A percentile compares a stretch with the other conserved stretches of the same genome.
Evolutionary conservation across 177 flowering plant genomes (phyloP).

Genomic region (Tripterygium wilfordii): DNA sequence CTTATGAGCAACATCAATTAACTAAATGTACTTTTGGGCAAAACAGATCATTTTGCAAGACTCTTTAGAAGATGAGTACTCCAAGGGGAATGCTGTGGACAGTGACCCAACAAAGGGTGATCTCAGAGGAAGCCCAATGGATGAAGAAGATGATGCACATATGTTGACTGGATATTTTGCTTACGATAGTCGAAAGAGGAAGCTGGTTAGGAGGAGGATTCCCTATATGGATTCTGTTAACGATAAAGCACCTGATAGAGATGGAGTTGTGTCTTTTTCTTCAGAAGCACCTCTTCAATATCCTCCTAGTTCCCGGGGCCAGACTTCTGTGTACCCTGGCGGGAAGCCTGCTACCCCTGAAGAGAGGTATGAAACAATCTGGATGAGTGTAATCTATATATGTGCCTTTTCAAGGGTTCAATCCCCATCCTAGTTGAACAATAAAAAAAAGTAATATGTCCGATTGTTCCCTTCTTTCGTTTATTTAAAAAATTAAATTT

Average conservation of each 20-base stretch:
- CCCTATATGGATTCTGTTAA: conserved; percentile 22
- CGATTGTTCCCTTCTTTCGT: too few relatives aligned
- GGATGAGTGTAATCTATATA: too few relatives aligned
- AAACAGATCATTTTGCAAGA: conserved; percentile 39
- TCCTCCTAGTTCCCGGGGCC: conserved; percentile 32
- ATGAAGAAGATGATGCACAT: conserved; percentile 29
- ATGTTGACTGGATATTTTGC: conserved; percentile 23
- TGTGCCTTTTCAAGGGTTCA: too few relatives aligned
- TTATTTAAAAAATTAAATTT: too few relatives aligned
- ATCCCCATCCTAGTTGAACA: too few relatives aligned
- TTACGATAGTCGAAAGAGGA: conserved; percentile 21
- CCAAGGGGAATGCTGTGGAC: conserved; percentile 36
- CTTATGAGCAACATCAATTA: conserved; percentile 1
- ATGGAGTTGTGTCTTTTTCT: conserved; percentile 31
- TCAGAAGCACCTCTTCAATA: conserved; percentile 25
- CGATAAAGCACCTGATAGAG: conserved; percentile 26
- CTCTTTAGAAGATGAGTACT: conserved; percentile 30
- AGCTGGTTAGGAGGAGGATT: conserved; percentile 27
- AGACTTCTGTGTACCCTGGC: conserved; percentile 20
- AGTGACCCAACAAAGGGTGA: conserved; percentile 33
- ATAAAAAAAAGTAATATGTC: too few relatives aligned
- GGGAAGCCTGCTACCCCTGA: conserved; percentile 20
- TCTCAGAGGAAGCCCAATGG: conserved; percentile 23
- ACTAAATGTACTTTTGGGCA: conserved; percentile 11
- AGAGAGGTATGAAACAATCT: conserved; percentile 31